Evolutionary conservation across 2,329 filamentous ascomycete species (phyloP).

Genomic region (Fusarium veterinarium): DNA sequence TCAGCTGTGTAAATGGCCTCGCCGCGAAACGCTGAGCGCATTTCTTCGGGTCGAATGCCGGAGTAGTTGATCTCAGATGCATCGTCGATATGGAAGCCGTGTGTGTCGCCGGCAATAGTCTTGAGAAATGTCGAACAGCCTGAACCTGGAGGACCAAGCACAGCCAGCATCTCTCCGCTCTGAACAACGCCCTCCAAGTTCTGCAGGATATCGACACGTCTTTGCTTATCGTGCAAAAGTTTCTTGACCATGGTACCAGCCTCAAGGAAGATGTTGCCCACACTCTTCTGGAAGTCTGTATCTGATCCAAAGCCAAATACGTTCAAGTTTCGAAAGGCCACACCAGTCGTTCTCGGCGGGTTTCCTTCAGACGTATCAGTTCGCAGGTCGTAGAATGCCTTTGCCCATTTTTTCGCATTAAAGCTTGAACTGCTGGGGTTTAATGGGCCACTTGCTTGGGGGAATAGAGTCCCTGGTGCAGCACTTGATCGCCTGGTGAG

Average conservation of each 20-base stretch:
- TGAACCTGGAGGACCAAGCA: constrained; percentile 74
- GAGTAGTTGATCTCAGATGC: constrained; percentile 79
- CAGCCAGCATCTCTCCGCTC: constrained; percentile 77
- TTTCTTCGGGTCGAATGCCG: constrained; percentile 73
- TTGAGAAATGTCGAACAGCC: constrained; percentile 86
- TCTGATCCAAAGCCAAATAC: constrained; percentile 46
- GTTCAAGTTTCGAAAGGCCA: constrained; percentile 43
- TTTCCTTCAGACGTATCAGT: constrained; percentile 43
- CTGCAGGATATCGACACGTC: constrained; percentile 72
- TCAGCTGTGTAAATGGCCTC: constrained; percentile 88
- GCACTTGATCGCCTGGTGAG: constrained; percentile 44
- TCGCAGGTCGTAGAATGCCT: constrained; percentile 48
- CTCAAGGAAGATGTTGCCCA: constrained; percentile 43
- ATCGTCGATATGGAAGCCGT: constrained; percentile 77
- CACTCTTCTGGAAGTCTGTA: constrained; percentile 46
- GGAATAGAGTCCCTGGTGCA: constrained; percentile 44
- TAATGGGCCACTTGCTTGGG: constrained; percentile 44
- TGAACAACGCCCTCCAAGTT: constrained; percentile 73
- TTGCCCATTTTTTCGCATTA: constrained; percentile 57
- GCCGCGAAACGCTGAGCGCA: constrained; percentile 79
- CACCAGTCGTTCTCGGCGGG: constrained; percentile 43
- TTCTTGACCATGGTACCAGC: constrained; percentile 26
- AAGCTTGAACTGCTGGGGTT: constrained; percentile 56
- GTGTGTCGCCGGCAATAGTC: constrained; percentile 81
- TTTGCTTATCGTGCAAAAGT: constrained; percentile 55